Percentiles rank a stretch among this genome's conserved stretches.
Evolutionary conservation across 176 grass and related monocot species (phyloP).

Genomic region (Carex cristatella): DNA sequence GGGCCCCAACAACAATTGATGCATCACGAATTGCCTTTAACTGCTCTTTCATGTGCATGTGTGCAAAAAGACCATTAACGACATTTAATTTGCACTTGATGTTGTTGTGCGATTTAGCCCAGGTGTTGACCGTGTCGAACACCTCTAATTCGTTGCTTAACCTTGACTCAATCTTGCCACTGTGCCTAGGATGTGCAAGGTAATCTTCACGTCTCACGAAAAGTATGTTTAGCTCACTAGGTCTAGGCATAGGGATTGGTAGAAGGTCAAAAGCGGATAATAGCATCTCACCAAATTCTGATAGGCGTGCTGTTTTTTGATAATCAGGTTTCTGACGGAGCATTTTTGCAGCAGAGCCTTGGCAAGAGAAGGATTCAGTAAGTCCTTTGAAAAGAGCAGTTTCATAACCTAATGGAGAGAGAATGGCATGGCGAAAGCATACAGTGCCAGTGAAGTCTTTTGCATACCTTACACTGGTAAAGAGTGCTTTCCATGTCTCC

Average conservation of each 20-base stretch:
- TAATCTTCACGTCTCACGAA: conserved; percentile 95
- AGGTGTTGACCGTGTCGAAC: conserved; percentile 50
- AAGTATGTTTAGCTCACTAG: conserved; percentile 55
- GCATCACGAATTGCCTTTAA: conserved; percentile 71
- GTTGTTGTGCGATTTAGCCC: conserved; percentile 43
- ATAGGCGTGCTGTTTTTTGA: conserved; percentile 72
- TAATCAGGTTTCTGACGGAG: conserved; percentile 40
- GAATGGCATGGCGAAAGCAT: conserved; percentile 77
- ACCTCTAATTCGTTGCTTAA: conserved; percentile 81
- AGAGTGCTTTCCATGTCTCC: conserved; percentile 89
- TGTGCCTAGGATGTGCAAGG: conserved; percentile 89
- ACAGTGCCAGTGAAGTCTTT: conserved; percentile 87
- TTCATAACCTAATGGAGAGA: conserved; percentile 96
- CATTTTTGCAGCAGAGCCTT: conserved; percentile 42
- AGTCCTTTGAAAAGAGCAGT: conserved; percentile 96
- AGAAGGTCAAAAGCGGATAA: conserved; percentile 57
- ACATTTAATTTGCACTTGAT: conserved; percentile 75
- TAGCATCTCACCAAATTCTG: conserved; percentile 95
- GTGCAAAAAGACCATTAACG: conserved; percentile 79
- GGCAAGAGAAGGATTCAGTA: conserved; percentile 54
- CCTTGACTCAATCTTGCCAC: conserved; percentile 79
- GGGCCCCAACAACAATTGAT: conserved; percentile 80
- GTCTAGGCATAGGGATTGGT: conserved; percentile 37
- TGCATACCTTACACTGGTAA: conserved; percentile 69
- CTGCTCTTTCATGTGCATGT: conserved; percentile 93